phyloP scores from a whole-genome alignment of 495 filamentous ascomycete genomes.

The Aspergillus wentii region DNA sequence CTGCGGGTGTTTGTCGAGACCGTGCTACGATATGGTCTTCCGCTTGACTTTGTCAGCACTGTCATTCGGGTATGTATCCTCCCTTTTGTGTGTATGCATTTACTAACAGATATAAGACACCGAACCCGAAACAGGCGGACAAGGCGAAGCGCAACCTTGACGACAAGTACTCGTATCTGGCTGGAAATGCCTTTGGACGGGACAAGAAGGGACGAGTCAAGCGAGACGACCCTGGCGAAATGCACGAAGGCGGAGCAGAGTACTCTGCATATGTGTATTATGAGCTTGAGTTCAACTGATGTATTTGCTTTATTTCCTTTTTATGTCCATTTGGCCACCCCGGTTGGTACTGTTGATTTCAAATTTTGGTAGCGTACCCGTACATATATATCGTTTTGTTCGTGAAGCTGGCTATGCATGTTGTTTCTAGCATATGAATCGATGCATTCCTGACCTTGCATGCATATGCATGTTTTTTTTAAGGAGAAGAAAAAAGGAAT shows the following conservation, averaged over 20 bases:
- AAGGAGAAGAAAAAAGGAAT: background rate
- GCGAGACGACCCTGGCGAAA: constrained; percentile 84
- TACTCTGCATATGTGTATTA: constrained; percentile 98
- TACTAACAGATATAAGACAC: constrained; percentile 54
- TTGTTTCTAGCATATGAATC: too few relatives aligned
- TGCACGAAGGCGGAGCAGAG: constrained; percentile 72
- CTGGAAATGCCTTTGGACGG: constrained; percentile 87
- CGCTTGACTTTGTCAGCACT: constrained; percentile 79
- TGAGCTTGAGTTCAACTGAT: constrained; percentile 72
- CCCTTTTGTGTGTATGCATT: background rate
- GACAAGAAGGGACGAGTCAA: constrained; percentile 90
- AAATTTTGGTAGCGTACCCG: constrained; percentile 1
- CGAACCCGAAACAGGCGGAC: constrained; percentile 66
- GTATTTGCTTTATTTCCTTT: too few relatives aligned
- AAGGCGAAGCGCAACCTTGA: constrained; percentile 80
- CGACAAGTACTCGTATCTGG: constrained; percentile 81
- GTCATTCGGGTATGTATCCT: constrained; percentile 67
- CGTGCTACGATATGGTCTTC: constrained; percentile 87
- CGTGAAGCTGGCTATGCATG: too few relatives aligned
- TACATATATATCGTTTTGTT: too few relatives aligned
- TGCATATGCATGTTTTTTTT: constrained; percentile 1
- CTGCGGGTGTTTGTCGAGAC: constrained; percentile 96
- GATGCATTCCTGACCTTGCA: too few relatives aligned
- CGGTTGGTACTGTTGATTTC: constrained; percentile 2
- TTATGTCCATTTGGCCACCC: too few relatives aligned